Conservation (phyloP, 495 filamentous ascomycete species). For the Clohesyomyces aquaticus region DNA sequence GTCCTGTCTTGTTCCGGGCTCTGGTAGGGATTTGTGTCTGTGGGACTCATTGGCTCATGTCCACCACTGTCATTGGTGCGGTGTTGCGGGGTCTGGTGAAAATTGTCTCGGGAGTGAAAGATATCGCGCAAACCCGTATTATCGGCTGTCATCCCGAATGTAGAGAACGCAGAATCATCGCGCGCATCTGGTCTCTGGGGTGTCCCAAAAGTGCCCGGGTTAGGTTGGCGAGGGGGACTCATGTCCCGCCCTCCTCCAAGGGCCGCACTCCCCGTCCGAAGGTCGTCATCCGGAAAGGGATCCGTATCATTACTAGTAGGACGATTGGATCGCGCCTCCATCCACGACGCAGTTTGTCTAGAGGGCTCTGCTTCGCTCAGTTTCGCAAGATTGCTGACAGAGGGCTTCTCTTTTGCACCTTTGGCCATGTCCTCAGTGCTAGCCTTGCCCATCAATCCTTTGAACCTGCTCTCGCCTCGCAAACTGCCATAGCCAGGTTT, state of each 20-base stretch:
- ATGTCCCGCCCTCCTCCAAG: slow-evolving; percentile 76
- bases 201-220: slow-evolving; percentile 55
- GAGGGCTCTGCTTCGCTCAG: slow-evolving; percentile 57
- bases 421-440: slow-evolving; percentile 65
- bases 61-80: slow-evolving; percentile 52
- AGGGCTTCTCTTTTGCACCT: slow-evolving; percentile 59
- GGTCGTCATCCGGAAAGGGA: slow-evolving; percentile 71
- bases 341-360: slow-evolving; percentile 57
- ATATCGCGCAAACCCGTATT: slow-evolving; percentile 68
- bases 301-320: slow-evolving; percentile 74
- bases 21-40: slow-evolving; percentile 96
- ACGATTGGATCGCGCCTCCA: slow-evolving; percentile 55
- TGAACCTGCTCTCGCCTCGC: slow-evolving; percentile 79
- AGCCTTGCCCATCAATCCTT: slow-evolving; percentile 79
- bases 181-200: slow-evolving; percentile 60
- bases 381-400: slow-evolving; percentile 57
- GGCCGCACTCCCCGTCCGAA: slow-evolving; percentile 73
- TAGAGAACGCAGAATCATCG: slow-evolving; percentile 57
- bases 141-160: slow-evolving; percentile 81
- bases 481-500: slow-evolving; percentile 66
- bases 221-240: slow-evolving; percentile 59
- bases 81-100: slow-evolving; percentile 60
- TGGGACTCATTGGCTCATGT: slow-evolving; percentile 79
- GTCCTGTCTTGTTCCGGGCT: slow-evolving; percentile 84
- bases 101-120: slow-evolving; percentile 61